phyloP scores from a whole-genome alignment of 1,284 basidiomycete genomes.

The Macrocystidia cucumis region DNA sequence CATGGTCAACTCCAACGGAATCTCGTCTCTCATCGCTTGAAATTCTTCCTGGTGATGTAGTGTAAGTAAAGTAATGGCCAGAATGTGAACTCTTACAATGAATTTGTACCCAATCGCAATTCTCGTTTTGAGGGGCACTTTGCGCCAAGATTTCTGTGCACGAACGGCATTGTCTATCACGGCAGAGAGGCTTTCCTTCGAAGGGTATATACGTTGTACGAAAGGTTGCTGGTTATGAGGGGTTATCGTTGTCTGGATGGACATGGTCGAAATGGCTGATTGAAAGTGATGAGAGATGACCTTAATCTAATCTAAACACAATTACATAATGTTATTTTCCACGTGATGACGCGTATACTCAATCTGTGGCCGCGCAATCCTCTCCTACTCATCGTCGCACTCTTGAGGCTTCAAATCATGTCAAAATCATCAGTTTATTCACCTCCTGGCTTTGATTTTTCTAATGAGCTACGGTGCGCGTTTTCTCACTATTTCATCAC shows the following conservation, averaged over 20 bases:
- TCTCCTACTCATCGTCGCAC: not conserved
- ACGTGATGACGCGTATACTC: conserved; percentile 17
- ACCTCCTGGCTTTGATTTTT: conserved; percentile 14
- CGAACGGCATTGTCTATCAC: conserved; percentile 48
- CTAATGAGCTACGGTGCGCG: conserved; percentile 14
- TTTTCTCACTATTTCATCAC: not conserved
- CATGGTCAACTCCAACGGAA: conserved; percentile 55
- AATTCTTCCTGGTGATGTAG: conserved; percentile 56
- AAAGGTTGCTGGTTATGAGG: conserved; percentile 62
- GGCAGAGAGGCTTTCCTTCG: conserved; percentile 47
- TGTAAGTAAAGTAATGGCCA: not conserved
- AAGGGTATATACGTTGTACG: conserved; percentile 52
- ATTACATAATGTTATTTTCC: too few species aligned
- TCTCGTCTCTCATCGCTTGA: conserved; percentile 57
- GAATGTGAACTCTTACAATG: conserved; percentile 42
- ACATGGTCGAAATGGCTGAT: conserved; percentile 16
- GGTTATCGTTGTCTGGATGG: conserved; percentile 57
- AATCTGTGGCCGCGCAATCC: not conserved
- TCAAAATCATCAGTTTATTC: conserved; percentile 9
- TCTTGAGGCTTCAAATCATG: conserved; percentile 4
- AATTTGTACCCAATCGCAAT: conserved; percentile 72
- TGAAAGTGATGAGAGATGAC: not conserved
- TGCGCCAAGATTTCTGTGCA: conserved; percentile 72
- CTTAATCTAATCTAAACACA: conserved; percentile 13
- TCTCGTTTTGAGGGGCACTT: conserved; percentile 61